A percentile compares a stretch with the other conserved stretches of the same genome.
Evolutionary conservation across 805 yeast species (phyloP).

Genomic region (Cyberlindnera maclurae): DNA sequence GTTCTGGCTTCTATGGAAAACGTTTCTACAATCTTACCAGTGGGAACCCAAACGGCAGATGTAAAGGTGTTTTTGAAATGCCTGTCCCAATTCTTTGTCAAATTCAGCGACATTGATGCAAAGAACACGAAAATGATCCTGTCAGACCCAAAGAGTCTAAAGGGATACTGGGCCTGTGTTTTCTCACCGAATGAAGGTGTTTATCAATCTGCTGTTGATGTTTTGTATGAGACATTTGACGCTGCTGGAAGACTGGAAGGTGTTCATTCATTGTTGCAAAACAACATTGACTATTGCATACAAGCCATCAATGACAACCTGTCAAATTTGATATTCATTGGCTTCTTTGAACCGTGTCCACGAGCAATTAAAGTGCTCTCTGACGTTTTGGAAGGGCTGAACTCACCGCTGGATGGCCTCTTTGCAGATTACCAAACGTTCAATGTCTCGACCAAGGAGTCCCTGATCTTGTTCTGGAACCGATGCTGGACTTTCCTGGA

Average conservation of each 20-base stretch:
- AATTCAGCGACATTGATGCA: conserved; percentile 33
- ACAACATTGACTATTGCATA: conserved; percentile 39
- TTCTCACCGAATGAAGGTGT: conserved; percentile 52
- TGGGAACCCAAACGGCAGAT: conserved; percentile 22
- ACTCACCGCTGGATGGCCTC: conserved; percentile 62
- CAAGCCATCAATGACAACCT: conserved; percentile 42
- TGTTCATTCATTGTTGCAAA: conserved; percentile 44
- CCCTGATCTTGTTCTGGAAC: conserved; percentile 52
- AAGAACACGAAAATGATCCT: conserved; percentile 33
- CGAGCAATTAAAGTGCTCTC: conserved; percentile 65
- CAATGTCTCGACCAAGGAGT: conserved; percentile 20
- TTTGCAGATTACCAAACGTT: conserved; percentile 26
- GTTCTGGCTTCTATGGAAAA: conserved; percentile 21
- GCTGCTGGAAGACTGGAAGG: conserved; percentile 77
- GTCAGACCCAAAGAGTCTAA: conserved; percentile 35
- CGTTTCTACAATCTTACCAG: conserved; percentile 25
- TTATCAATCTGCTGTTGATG: conserved; percentile 63
- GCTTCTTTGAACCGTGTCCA: conserved; percentile 66
- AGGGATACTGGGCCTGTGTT: conserved; percentile 70
- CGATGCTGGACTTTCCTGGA: conserved; percentile 65
- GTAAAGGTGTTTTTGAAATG: conserved; percentile 23
- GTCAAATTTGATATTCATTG: conserved; percentile 35
- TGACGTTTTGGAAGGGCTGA: conserved; percentile 60
- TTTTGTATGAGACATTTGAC: conserved; percentile 71
- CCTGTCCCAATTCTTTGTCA: conserved; percentile 30